Base-by-base conservation (phyloP, 2,329 filamentous ascomycete species). In the Fusarium scirpi region DNA sequence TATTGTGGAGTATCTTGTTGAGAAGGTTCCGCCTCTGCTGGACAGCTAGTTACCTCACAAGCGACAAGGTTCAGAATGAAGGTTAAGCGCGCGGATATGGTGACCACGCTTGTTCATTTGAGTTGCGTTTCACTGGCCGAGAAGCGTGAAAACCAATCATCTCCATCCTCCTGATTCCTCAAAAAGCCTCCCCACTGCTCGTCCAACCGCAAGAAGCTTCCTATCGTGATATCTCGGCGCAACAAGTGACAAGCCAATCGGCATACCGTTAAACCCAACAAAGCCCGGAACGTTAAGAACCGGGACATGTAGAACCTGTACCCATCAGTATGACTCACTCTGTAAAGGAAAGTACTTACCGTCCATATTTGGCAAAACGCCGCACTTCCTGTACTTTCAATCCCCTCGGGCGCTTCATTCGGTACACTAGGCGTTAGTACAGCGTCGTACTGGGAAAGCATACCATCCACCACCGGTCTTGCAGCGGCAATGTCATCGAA, bases 401-500 rank as follows among this genome's bases (percentile, higher is more conserved):
- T 51, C 0, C 87, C 88, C 0, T 82, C 47, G 0, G 88, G 87
- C 0, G 88, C 88, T 68, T 89, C 88, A 62, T 89, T 88, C 0
- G 83, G 74, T 0, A 84, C 86, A 62, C 86, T 89, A 0, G 88
- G 88, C 1, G 83, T 85, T n/a, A 91, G 62, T 0, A 90, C 80
- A 0, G 85, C 86, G 22, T 82, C 84, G 55, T 87, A 90, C 13
- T 77, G 76, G 0, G 74, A 73, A 0, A 84, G 80, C 30, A 90
- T 81, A 4, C 76, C 76, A 70, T 90, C 87, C 3, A 86, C 82
- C 13, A 82, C 78, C 0, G 87, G 86, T 43, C 88, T 75, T 18
- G 87, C 78, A 0, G 79, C 79, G 0, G 86, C 84, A 13, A 85
- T 82, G 0, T 78, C 78, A 65, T 90, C 88, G 46, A 85, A 86